Conservation (phyloP, 805 yeast species). For the Vanderwaltozyma tropicalis region DNA sequence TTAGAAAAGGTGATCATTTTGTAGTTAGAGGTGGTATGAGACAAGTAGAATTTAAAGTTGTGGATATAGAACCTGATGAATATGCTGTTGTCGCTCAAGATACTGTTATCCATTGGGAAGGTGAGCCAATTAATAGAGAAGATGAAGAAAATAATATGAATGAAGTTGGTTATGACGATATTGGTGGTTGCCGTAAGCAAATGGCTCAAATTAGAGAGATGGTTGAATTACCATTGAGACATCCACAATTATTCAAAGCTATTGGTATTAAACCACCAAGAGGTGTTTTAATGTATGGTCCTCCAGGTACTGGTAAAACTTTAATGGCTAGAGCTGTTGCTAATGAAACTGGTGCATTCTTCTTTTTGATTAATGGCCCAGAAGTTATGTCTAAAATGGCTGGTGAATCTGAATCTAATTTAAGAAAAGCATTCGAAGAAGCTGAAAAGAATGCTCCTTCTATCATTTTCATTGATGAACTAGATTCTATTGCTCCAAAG, state of each 20-base stretch:
- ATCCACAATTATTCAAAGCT: constrained; percentile 94
- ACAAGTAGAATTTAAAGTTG: constrained; percentile 97
- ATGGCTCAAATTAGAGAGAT: constrained; percentile 99
- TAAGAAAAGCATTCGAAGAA: constrained; percentile 97
- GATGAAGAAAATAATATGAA: constrained; percentile 73
- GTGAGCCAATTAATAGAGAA: constrained; percentile 79
- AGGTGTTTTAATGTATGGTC: constrained; percentile 97
- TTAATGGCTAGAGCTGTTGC: constrained; percentile 99
- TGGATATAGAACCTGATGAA: constrained; percentile 95
- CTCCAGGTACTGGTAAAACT: constrained; percentile 99
- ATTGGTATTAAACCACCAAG: constrained; percentile 98
- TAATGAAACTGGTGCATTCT: constrained; percentile 97
- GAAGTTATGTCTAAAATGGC: constrained; percentile 99
- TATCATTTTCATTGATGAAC: constrained; percentile 95
- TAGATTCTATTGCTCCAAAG: constrained; percentile 98
- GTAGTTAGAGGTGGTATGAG: constrained; percentile 98
- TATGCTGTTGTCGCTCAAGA: constrained; percentile 98
- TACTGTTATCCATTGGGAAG: constrained; percentile 95
- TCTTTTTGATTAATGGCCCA: constrained; percentile 96
- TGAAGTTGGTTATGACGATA: constrained; percentile 97
- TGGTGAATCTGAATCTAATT: constrained; percentile 94
- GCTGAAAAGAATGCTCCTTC: constrained; percentile 98
- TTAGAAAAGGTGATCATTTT: constrained; percentile 93
- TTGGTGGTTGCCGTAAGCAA: constrained; percentile 98
- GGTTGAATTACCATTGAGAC: constrained; percentile 96